Evolutionary conservation across 345 rosid species (phyloP), one percentile per base, ranked within the genome.

Genomic region (Viola odorata): DNA sequence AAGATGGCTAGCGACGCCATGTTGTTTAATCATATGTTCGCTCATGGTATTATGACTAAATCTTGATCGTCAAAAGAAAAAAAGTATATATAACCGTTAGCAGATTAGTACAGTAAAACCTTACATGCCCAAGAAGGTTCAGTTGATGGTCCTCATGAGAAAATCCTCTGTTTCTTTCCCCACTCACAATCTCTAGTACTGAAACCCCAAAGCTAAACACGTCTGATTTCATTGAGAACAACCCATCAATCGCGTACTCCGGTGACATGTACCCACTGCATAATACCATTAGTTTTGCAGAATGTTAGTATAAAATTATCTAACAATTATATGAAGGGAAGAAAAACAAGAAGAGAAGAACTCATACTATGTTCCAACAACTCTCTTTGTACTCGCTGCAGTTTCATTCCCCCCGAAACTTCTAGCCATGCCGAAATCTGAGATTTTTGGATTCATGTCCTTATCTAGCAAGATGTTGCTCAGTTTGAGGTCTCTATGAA

Each of bases 321-420:
- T 11, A 40, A 40, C 14, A n/a, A 6, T 52, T 32, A 47, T 2
- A 6, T 39, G 32, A 23, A 23, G 32, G 32, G 32, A 23, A 23
- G 32, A 23, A 23, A 23, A 23, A 23, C n/a, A n/a, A 17, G 7
- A 58, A 50, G 11, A 16, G 12, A 11, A 62, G 39, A 37, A n/a
- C 5, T 42, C 85, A 59, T 73, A 84, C 82, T 72, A 75, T 55
- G 87, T 80, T 55, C 87, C 81, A 0, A 77, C 76, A 4, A 84
- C 82, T 61, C 74, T 70, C 5, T 62, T 76, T 45, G 83, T 81
- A 41, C 63, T 72, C 45, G 63, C 84, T 41, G 48, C 41, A 6
- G 44, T 63, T 53, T 77, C 65, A 57, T 77, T 49, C 36, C 58
- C 81, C 8, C 75, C 70, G 45, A 77, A 77, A 41, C 49, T 69